Evolutionary conservation across 805 yeast species (phyloP).

Genomic region (Kodamaea hsintzibuensis): DNA sequence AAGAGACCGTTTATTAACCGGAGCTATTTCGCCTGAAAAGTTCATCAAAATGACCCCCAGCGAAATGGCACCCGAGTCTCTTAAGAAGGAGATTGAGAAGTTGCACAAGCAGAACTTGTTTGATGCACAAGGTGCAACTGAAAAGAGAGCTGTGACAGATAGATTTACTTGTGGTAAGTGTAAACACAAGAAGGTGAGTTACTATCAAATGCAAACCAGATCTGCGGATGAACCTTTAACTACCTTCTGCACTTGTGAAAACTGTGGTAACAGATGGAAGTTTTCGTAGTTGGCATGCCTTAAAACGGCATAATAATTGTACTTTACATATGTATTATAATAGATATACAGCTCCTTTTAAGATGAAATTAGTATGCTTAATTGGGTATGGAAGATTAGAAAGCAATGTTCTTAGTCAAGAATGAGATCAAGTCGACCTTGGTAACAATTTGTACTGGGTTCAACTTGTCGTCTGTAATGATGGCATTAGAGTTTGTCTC

Average conservation of each 20-base stretch:
- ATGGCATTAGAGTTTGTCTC: slow-evolving; percentile 85
- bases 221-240: slow-evolving; percentile 99
- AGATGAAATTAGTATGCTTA: neutral
- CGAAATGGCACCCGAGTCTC: slow-evolving; percentile 92
- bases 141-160: slow-evolving; percentile 93
- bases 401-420: slow-evolving; percentile 38
- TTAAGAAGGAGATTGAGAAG: slow-evolving; percentile 81
- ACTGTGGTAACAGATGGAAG: slow-evolving; percentile 98
- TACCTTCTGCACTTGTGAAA: slow-evolving; percentile 96
- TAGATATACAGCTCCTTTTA: slow-evolving; percentile 4
- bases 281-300: slow-evolving; percentile 54
- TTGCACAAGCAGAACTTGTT: slow-evolving; percentile 86
- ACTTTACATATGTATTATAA: slow-evolving; percentile 7
- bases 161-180: slow-evolving; percentile 97
- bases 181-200: slow-evolving; percentile 94
- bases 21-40: slow-evolving; percentile 64
- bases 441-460: slow-evolving; percentile 82
- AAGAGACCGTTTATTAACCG: slow-evolving; percentile 63
- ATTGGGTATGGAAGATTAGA: slow-evolving; percentile 8
- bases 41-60: slow-evolving; percentile 85
- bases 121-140: slow-evolving; percentile 97
- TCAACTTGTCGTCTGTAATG: slow-evolving; percentile 68
- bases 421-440: slow-evolving; percentile 77
- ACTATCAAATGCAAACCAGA: slow-evolving; percentile 96
- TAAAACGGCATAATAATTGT: neutral